These are phyloP conservation scores for Alternaria gansuensis DNA, from an alignment of 2,329 filamentous ascomycete genomes.

Conservation along the genomic window DNA sequence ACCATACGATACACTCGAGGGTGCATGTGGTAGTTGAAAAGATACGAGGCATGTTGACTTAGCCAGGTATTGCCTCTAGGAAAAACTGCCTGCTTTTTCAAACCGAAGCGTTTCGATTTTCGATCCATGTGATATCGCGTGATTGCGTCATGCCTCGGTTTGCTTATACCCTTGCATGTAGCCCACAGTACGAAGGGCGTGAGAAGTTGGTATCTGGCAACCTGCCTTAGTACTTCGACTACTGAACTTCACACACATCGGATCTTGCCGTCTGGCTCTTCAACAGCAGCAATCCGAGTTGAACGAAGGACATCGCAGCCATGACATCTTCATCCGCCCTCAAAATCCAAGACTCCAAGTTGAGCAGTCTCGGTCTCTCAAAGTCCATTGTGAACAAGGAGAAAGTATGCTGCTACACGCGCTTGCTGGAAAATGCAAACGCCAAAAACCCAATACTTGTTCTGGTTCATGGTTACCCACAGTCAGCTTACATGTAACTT, in stretches of 20 bases:
- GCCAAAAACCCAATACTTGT: constrained; percentile 44
- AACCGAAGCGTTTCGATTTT: background rate
- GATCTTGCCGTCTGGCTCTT: background rate
- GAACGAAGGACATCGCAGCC: background rate
- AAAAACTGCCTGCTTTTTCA: background rate
- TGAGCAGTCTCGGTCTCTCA: constrained; percentile 38
- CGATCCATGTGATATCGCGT: constrained; percentile 12
- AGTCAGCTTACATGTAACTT: constrained; percentile 42
- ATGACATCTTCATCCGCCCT: constrained; percentile 37
- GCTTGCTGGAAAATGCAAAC: constrained; percentile 32
- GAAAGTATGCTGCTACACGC: constrained; percentile 41
- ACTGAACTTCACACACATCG: background rate
- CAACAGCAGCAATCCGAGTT: background rate
- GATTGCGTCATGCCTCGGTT: constrained; percentile 23
- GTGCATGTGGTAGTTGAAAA: constrained; percentile 8
- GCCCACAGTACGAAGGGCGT: constrained; percentile 4
- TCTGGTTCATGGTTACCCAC: constrained; percentile 47
- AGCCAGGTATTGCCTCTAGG: background rate
- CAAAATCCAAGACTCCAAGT: constrained; percentile 42
- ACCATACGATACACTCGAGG: background rate
- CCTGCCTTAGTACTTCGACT: background rate
- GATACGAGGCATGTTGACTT: background rate
- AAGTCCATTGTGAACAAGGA: constrained; percentile 41
- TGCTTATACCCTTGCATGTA: background rate
- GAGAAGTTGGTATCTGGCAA: background rate